Percentiles rank a stretch among this genome's conserved stretches.
These are phyloP conservation scores for Dimargaris cristalligena DNA, from an alignment of 192 early-diverging fungal genomes.

Conservation along the genomic window DNA sequence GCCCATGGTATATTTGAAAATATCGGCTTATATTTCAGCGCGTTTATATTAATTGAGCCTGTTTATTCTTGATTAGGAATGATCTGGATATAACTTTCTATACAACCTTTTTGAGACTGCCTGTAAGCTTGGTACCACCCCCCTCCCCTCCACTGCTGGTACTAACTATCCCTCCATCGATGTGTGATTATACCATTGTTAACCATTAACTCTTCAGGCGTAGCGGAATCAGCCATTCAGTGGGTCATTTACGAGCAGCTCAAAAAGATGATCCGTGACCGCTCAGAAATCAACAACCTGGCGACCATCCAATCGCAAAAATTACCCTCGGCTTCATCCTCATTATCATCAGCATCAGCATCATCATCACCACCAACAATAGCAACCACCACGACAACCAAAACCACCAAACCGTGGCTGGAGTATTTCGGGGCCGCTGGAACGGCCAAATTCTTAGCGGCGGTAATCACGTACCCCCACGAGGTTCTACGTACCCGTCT, in stretches of 20 bases:
- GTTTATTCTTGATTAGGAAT: no score
- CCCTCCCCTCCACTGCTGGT: no score
- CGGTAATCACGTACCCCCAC: slow-evolving; percentile 83
- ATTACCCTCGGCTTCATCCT: no score
- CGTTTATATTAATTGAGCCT: no score
- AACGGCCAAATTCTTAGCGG: slow-evolving; percentile 70
- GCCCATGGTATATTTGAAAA: no score
- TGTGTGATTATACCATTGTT: neutral
- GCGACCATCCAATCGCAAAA: no score
- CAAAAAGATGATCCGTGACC: slow-evolving; percentile 35
- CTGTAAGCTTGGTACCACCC: no score
- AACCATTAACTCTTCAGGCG: slow-evolving; percentile 28
- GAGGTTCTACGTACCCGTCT: slow-evolving; percentile 87
- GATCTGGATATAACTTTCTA: no score
- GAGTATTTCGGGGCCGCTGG: slow-evolving; percentile 74
- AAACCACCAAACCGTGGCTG: slow-evolving; percentile 47
- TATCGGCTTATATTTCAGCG: no score
- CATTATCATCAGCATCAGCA: slow-evolving; percentile 3
- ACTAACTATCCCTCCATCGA: neutral
- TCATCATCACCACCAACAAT: slow-evolving; percentile 8
- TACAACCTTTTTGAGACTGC: no score
- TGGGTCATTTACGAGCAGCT: slow-evolving; percentile 93
- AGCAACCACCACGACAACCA: slow-evolving; percentile 12
- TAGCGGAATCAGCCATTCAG: slow-evolving; percentile 81
- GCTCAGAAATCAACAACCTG: slow-evolving; percentile 6